Conservation (phyloP, 306 rosid genomes). For the Vigna trinervia region DNA sequence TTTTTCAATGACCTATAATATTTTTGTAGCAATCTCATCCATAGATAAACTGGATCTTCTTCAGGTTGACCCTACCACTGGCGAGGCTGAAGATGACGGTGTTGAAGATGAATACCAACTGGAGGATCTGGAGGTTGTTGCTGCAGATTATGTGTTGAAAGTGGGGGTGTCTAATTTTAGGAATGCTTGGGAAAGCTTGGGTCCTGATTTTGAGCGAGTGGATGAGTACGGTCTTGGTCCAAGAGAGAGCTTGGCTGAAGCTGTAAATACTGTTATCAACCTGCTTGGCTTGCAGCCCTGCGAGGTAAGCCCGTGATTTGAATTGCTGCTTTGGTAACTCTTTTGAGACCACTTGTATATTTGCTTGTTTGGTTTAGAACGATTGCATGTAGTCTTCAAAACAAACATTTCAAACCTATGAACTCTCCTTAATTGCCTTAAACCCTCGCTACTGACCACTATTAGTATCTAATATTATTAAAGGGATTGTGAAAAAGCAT, state of each 20-base stretch:
- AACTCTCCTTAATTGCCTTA: not conserved
- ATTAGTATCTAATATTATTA: not conserved
- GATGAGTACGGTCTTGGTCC: conserved; percentile 97
- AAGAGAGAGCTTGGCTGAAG: conserved; percentile 88
- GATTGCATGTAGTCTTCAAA: conserved; percentile 9
- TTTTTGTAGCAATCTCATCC: conserved; percentile 35
- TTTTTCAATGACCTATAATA: conserved; percentile 32
- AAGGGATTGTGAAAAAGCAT: conserved; percentile 23
- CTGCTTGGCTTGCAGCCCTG: conserved; percentile 99
- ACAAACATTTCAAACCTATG: conserved; percentile 4
- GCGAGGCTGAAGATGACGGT: conserved; percentile 92
- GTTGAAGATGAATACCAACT: conserved; percentile 96
- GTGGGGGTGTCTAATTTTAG: conserved; percentile 86
- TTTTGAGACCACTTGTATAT: conserved; percentile 8
- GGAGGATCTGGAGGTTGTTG: conserved; percentile 94
- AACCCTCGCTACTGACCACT: not conserved
- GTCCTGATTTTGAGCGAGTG: conserved; percentile 78
- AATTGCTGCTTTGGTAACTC: conserved; percentile 23
- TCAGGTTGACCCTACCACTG: conserved; percentile 84
- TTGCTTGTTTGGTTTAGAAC: not conserved
- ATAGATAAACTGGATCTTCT: conserved; percentile 40
- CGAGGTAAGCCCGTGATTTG: conserved; percentile 63
- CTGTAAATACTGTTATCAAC: conserved; percentile 78
- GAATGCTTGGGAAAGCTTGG: conserved; percentile 95
- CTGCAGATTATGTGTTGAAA: conserved; percentile 89